These are phyloP conservation scores for Populus hybrid DNA, from an alignment of 441 rosid genomes.

Conservation along the genomic window DNA sequence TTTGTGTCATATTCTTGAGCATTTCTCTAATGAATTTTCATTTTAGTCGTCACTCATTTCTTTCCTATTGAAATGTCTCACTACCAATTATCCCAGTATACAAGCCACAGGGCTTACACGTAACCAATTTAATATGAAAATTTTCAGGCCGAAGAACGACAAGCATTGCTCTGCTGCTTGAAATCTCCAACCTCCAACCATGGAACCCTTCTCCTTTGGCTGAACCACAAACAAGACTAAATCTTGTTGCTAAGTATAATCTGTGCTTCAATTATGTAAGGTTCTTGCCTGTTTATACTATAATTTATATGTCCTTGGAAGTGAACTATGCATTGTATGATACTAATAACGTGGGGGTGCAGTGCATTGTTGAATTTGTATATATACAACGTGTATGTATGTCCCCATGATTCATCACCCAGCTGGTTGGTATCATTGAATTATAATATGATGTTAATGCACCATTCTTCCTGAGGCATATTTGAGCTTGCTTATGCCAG, in stretches of 20 bases:
- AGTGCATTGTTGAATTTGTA: constrained; percentile 18
- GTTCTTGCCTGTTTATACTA: constrained; percentile 20
- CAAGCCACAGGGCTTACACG: background rate
- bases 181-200: constrained; percentile 18
- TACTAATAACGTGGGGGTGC: constrained; percentile 1
- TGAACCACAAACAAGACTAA: constrained; percentile 17
- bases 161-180: constrained; percentile 15
- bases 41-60: background rate
- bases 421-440: constrained; percentile 17
- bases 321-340: constrained; percentile 14
- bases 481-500: background rate
- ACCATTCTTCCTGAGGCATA: background rate
- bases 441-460: background rate
- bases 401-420: background rate
- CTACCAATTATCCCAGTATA: background rate
- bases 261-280: constrained; percentile 17
- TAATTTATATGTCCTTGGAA: constrained; percentile 14
- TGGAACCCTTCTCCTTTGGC: constrained; percentile 28
- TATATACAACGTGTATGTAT: constrained; percentile 11
- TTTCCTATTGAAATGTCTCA: background rate
- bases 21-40: background rate
- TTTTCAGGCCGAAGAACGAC: constrained; percentile 47
- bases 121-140: constrained; percentile 14
- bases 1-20: background rate
- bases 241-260: constrained; percentile 24